Conservation (phyloP, 495 filamentous ascomycete species). For the Penicillium bialowiezense region DNA sequence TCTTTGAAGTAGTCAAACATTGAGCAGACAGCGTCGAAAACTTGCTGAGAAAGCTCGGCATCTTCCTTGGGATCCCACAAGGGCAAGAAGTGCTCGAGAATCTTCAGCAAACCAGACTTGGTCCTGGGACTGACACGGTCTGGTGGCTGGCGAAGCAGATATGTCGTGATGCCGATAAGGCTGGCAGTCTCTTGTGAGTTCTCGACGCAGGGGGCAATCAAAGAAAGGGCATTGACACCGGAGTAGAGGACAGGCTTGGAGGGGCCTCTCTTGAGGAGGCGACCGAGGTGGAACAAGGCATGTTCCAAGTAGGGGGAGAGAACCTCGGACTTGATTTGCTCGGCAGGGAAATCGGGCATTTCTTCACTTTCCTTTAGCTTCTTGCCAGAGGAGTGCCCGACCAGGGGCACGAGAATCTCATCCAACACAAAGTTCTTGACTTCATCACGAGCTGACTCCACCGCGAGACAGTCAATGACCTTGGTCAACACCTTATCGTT, state of each 20-base stretch:
- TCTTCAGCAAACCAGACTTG: conserved; percentile 74
- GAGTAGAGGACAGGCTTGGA: conserved; percentile 70
- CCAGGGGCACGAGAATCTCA: conserved; percentile 62
- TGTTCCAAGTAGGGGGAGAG: conserved; percentile 66
- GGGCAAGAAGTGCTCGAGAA: conserved; percentile 71
- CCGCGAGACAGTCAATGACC: conserved; percentile 66
- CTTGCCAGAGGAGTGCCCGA: conserved; percentile 51
- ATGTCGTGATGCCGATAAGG: conserved; percentile 71
- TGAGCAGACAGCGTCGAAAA: conserved; percentile 64
- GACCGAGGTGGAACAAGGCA: conserved; percentile 64
- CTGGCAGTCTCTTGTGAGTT: conserved; percentile 66
- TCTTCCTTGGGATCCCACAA: conserved; percentile 54
- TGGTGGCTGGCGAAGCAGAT: conserved; percentile 79
- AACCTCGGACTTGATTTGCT: conserved; percentile 58
- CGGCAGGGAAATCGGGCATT: conserved; percentile 47
- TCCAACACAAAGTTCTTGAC: conserved; percentile 80
- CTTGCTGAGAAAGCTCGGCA: conserved; percentile 39
- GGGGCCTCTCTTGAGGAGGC: conserved; percentile 68
- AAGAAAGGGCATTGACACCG: conserved; percentile 72
- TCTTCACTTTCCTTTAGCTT: conserved; percentile 43
- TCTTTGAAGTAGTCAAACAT: conserved; percentile 88
- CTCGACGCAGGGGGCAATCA: conserved; percentile 70
- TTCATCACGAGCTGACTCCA: conserved; percentile 78
- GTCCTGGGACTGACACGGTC: conserved; percentile 76
- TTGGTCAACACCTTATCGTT: conserved; percentile 63